Base-by-base conservation (phyloP, 768 basidiomycete genomes). In the Trametes maxima region DNA sequence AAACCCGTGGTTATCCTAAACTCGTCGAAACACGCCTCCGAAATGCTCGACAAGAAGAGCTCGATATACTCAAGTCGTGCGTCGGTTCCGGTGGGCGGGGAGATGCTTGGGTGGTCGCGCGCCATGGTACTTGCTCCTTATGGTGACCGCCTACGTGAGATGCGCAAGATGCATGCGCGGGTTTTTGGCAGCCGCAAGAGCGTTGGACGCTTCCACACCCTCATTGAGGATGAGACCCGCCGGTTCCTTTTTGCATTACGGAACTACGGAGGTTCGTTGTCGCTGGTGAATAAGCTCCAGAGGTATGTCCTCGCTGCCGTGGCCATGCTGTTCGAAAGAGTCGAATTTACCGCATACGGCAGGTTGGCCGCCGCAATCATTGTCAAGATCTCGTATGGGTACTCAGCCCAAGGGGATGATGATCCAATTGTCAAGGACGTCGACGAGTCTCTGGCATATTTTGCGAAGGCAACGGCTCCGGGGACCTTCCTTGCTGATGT, bases 241-340 rank as follows among this genome's bases (percentile, higher is more conserved):
- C 70, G 70, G n/a, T 81, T 83, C 71, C 68, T 84, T 19, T 67
- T 73, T 17, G 78, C 77, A 1, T 69, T 81, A 5, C 70, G 77
- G 5, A 68, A 70, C 0, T 72, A 78, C 13, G 79, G 81, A 1
- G 66, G 68, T 2, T 70, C 74, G 28, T 8, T 8, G 8, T 8
- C 28, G 17, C 67, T 83, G 3, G 65, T 72, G 0, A 65, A 72
- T 2, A 75, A 81, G 33, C 67, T 83, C 45, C 77, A 81, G 14
- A 72, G 74, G 79, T 79, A 53, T 46, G 75, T 60, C n/a, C 7
- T 33, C 36, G 7, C 16, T 22, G 14, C 21, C 42, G 36, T 40
- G 12, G 8, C 2, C 22, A 21, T n/a, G 19, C 39, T 19, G 22
- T 48, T 25, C 33, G 43, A 40, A 28, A 36, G 13, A 35, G n/a